Evolutionary conservation across 2,329 filamentous ascomycete genomes (phyloP).

Genomic region (Mollisia scopiformis): DNA sequence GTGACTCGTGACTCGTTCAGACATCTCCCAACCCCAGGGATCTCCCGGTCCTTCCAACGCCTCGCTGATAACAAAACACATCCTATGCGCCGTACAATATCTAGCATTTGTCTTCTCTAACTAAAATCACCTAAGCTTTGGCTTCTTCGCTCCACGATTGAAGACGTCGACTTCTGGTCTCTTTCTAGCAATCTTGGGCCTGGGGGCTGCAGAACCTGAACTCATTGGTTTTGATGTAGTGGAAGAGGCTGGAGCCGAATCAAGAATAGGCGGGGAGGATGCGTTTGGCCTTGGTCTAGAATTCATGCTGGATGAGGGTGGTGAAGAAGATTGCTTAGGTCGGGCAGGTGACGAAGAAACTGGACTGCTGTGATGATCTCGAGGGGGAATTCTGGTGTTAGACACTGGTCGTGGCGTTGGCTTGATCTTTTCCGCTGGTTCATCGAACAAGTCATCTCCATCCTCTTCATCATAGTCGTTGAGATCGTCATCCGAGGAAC

Average conservation of each 20-base stretch:
- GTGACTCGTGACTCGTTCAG: background rate
- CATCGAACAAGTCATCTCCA: conserved; percentile 31
- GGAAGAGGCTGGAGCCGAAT: conserved; percentile 1
- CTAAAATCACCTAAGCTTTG: conserved; percentile 1
- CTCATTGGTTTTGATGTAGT: conserved; percentile 7
- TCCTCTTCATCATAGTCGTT: conserved; percentile 20
- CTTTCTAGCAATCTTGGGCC: conserved; percentile 26
- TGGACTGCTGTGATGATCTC: background rate
- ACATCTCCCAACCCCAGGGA: background rate
- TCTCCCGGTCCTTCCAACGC: background rate
- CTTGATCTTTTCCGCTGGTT: background rate
- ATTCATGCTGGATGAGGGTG: background rate
- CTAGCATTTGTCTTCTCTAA: background rate
- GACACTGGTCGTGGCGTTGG: background rate
- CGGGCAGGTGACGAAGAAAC: conserved; percentile 6
- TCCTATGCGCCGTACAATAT: background rate
- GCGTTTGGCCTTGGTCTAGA: conserved; percentile 11
- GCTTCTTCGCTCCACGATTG: conserved; percentile 27
- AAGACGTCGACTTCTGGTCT: conserved; percentile 31
- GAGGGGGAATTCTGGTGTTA: background rate
- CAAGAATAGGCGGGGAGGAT: conserved; percentile 9
- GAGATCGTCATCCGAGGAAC: conserved; percentile 29
- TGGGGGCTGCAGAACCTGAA: conserved; percentile 12
- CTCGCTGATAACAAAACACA: background rate
- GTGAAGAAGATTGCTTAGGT: conserved; percentile 7